Conservation (phyloP, 495 filamentous ascomycete species). For the Penicillium simplicissimum region DNA sequence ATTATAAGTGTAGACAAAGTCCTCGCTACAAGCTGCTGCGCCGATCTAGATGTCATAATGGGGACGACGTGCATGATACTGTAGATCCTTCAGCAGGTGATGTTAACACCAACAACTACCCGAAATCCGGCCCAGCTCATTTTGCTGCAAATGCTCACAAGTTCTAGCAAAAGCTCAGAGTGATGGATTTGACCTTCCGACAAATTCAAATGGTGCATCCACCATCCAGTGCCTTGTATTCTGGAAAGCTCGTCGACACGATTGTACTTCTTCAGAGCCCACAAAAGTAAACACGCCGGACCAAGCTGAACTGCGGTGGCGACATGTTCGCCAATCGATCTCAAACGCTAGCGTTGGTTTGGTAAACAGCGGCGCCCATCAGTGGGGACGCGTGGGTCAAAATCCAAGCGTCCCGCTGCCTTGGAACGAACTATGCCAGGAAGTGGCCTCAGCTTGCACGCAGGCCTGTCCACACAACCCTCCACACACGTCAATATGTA, state of each 20-base stretch:
- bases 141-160: background rate
- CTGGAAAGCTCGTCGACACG: background rate
- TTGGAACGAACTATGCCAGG: background rate
- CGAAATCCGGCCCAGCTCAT: background rate
- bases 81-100: background rate
- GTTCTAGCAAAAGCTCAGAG: background rate
- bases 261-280: background rate
- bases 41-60: slow-evolving; percentile 3
- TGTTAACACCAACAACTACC: background rate
- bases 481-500: background rate
- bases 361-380: background rate
- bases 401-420: background rate
- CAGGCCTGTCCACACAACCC: background rate
- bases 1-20: background rate
- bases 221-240: background rate
- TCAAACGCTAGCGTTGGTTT: background rate
- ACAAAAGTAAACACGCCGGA: background rate
- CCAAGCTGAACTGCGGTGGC: background rate
- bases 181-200: background rate
- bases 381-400: slow-evolving; percentile 1
- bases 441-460: background rate
- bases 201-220: background rate
- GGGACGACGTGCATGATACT: background rate
- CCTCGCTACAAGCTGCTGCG: background rate
- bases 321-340: slow-evolving; percentile 4